Evolutionary conservation across 1,139 yeast genomes (phyloP), one percentile per base, ranked within the genome.

Genomic region (Debaryomyces sp.): DNA sequence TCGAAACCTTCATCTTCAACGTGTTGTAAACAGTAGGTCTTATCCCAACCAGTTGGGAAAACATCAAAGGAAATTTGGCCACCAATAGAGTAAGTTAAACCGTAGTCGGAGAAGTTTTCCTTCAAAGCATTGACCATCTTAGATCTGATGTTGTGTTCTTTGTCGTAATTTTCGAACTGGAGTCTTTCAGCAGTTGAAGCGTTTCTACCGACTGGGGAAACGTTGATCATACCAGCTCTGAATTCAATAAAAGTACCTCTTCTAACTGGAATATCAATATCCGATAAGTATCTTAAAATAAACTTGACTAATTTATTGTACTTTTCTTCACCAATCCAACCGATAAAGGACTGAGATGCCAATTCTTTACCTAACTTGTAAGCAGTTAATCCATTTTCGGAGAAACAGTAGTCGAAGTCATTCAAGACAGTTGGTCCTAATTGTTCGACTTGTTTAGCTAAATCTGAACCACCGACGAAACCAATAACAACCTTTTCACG

Each of bases 21-120:
- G 75, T 92, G 99, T 73, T 86, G 91, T 67, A 95, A 84, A 74
- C 96, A 89, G 78, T 92, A 95, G 54, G 99, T 95, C 84, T 95
- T 94, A 74, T 94, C 99, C 99, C 99, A 94, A 65, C 99, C 99
- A 56, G 97, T 89, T 76, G 99, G 99, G 92, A 94, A 94, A 58
- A 94, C 99, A 66, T 94, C 99, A 66, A 94, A 94, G 43, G 99
- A 94, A 71, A 94, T 94, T 81, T 94, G 98, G 60, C 99, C 99
- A 71, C 98, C 99, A 60, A 94, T 94, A 50, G 99, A 94, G 81
- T 88, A 95, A 58, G 98, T 92, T 68, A 94, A 82, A 46, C 87
- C 89, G 63, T 77, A 78, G 71, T 92, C 95, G 51, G 94, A 71
- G 79, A 94, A 94, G 62, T 86, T 82, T 67, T 84, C 80, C 73